Conservation (phyloP, 306 rosid genomes). For the Glycine latifolia region DNA sequence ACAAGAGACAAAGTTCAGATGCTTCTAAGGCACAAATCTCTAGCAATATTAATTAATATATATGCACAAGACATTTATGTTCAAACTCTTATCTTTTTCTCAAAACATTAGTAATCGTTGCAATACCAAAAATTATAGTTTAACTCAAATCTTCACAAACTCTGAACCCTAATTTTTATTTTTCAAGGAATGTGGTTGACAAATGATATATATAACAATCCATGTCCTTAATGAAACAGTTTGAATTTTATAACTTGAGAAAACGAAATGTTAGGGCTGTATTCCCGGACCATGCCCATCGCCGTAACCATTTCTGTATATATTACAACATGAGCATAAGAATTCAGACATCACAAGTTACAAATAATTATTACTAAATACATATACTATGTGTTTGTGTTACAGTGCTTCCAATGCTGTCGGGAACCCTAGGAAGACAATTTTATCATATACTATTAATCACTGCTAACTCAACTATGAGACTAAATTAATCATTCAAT, state of each 20-base stretch:
- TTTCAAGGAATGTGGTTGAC: constrained; percentile 58
- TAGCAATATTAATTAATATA: constrained; percentile 31
- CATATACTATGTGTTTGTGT: background rate
- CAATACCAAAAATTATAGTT: background rate
- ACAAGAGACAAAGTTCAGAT: constrained; percentile 58
- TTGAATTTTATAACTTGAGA: constrained; percentile 48
- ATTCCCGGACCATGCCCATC: constrained; percentile 61
- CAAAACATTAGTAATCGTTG: background rate
- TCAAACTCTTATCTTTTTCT: constrained; percentile 46
- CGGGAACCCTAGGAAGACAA: constrained; percentile 61
- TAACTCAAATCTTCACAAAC: background rate
- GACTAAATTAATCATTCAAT: constrained; percentile 11
- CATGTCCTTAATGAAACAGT: constrained; percentile 43
- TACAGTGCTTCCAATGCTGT: constrained; percentile 64
- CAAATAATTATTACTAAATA: constrained; percentile 29
- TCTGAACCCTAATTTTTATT: constrained; percentile 50
- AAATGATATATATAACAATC: constrained; percentile 41
- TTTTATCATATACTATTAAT: constrained; percentile 24
- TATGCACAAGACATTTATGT: constrained; percentile 48
- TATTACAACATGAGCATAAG: constrained; percentile 24
- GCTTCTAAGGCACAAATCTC: constrained; percentile 61
- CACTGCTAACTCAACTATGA: constrained; percentile 10
- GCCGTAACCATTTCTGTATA: constrained; percentile 43
- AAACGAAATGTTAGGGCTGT: constrained; percentile 61
- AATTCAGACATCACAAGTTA: constrained; percentile 30